Evolutionary conservation across 2,329 filamentous ascomycete species (phyloP).

Genomic region (Beauveria rudraprayagi): DNA sequence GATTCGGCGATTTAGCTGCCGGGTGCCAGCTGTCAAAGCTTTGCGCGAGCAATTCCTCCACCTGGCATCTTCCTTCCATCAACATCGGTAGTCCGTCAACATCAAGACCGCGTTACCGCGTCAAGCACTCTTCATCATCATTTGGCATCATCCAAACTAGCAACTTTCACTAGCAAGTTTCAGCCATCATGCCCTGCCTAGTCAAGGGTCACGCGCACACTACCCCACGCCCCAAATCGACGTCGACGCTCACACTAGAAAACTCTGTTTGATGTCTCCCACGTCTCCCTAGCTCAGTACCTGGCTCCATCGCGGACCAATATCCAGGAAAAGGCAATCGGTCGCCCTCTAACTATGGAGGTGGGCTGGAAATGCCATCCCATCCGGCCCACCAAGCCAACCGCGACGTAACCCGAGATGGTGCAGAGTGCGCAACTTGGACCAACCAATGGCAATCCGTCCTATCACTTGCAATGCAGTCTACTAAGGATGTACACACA

Average conservation of each 20-base stretch:
- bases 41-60: not conserved
- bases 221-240: not conserved
- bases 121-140: not conserved
- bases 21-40: not conserved
- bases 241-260: not conserved
- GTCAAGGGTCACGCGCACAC: not conserved
- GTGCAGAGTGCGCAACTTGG: not conserved
- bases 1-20: not conserved
- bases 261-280: slow-evolving; percentile 8
- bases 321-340: slow-evolving; percentile 4
- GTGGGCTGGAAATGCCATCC: not conserved
- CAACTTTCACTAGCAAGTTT: not conserved
- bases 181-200: not conserved
- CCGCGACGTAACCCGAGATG: not conserved
- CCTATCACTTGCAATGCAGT: too few species aligned
- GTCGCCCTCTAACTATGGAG: not conserved
- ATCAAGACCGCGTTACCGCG: not conserved
- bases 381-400: not conserved
- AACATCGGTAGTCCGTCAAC: not conserved
- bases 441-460: not conserved
- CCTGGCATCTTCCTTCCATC: not conserved
- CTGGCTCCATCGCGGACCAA: slow-evolving; percentile 2
- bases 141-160: not conserved
- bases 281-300: not conserved
- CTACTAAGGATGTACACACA: not conserved